Base-by-base conservation (phyloP, 495 filamentous ascomycete genomes). In the Aspergillus saccharolyticus region DNA sequence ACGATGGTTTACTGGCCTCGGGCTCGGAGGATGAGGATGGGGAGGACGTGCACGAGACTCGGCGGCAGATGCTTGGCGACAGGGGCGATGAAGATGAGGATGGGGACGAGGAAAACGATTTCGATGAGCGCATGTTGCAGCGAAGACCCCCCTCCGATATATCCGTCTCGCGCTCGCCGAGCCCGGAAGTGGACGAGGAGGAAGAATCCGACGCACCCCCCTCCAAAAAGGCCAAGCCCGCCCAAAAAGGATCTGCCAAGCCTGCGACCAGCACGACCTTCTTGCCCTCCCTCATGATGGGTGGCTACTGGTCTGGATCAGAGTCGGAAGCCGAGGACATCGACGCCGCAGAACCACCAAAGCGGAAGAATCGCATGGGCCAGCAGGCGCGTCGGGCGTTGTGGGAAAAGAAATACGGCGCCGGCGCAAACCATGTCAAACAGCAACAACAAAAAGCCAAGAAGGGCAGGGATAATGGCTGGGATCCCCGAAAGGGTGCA, bases 321-420 rank as follows among this genome's bases (percentile, higher is more conserved):
- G 91, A 92, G 60, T 79, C 82, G 1, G 85, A 86, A 52, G 64
- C 73, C 15, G 76, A 79, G 20, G 70, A 76, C 16, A 61, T 74
- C 17, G 71, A 75, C 44, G 65, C 69, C 14, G 74, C 65, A 5
- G 63, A 58, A 18, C 57, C 62, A 42, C 77, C 77, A 0, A 66
- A 66, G 21, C 78, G 78, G 49, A 96, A 93, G 71, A 97, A 98
- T 70, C 80, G 94, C 24, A 84, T 88, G 65, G 94, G 94, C 12
- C 94, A 98, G 69, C 85, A 87, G 54, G 93, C 89, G 8, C 84
- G 94, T 14, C 87, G 89, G 42, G 82, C 85, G 9, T 79, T 97
- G 50, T 91, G 87, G 87, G 93, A 97, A 77, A 93, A 96, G 77
- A 97, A 96, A 67, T 97, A 79, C 64, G 90, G 90, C 2, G 70